Evolutionary conservation across 2,329 filamentous ascomycete species (phyloP).

Genomic region (Clarireedia hainanense): DNA sequence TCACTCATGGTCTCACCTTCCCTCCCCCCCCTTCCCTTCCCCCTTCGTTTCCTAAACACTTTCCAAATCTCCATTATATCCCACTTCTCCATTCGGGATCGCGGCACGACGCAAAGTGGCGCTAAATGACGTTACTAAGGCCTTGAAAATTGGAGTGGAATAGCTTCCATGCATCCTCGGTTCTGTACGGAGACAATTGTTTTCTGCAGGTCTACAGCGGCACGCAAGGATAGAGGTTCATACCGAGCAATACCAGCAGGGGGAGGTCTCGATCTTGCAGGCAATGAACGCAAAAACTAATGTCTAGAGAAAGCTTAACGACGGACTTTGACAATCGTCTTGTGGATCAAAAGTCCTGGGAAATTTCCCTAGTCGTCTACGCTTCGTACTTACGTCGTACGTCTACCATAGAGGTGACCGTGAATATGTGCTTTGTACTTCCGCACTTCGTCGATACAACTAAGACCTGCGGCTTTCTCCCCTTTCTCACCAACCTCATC

Average conservation of each 20-base stretch:
- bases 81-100: constrained; percentile 4
- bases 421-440: neutral
- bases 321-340: neutral
- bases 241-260: neutral
- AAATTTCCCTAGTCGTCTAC: no score
- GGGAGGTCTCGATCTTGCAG: constrained; percentile 5
- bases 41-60: neutral
- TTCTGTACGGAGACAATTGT: neutral
- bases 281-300: neutral
- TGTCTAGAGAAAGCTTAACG: constrained; percentile 7
- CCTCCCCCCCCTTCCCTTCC: no score
- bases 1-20: neutral
- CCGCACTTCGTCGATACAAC: neutral
- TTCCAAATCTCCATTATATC: neutral
- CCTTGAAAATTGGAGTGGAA: neutral
- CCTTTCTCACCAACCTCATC: neutral
- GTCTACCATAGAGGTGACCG: no score
- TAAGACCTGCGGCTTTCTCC: neutral
- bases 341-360: neutral
- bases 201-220: constrained; percentile 6
- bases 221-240: neutral
- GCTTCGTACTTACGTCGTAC: no score
- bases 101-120: constrained; percentile 2
- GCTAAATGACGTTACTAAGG: constrained; percentile 8
- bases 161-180: neutral